Evolutionary conservation across 75 land plant species (phyloP).

Genomic region (Gnetum montanum): DNA sequence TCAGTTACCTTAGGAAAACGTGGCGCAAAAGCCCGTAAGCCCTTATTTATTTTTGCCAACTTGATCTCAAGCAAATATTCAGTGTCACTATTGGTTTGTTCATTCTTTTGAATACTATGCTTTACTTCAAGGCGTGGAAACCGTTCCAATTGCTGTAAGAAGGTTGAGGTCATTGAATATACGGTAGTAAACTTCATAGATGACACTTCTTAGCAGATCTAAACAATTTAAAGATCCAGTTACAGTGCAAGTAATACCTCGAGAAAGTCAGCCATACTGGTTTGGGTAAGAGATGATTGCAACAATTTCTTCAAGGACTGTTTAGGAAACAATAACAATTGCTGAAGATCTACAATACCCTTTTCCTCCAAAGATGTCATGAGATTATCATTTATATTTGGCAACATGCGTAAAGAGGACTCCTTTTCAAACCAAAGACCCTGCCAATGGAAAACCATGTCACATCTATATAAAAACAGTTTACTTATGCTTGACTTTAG

Average conservation of each 20-base stretch:
- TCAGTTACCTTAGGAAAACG: slow-evolving; percentile 74
- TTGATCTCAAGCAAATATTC: slow-evolving; percentile 31
- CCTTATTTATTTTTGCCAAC: slow-evolving; percentile 28
- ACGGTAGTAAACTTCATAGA: no score
- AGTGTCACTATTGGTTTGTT: not conserved
- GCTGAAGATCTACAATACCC: slow-evolving; percentile 39
- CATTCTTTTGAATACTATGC: slow-evolving; percentile 33
- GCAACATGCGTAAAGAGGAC: slow-evolving; percentile 67
- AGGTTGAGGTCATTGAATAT: not conserved
- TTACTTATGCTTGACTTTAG: no score
- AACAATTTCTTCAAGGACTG: slow-evolving; percentile 30
- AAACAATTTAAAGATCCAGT: no score
- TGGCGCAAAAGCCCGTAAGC: slow-evolving; percentile 67
- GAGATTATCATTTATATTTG: slow-evolving; percentile 51
- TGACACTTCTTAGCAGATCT: no score
- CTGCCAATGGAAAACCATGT: slow-evolving; percentile 29
- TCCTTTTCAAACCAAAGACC: slow-evolving; percentile 69
- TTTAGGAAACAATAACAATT: slow-evolving; percentile 40
- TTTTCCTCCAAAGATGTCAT: slow-evolving; percentile 20
- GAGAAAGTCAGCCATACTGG: slow-evolving; percentile 7
- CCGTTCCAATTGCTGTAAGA: slow-evolving; percentile 36
- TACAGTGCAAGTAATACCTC: not conserved
- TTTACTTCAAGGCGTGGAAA: slow-evolving; percentile 58
- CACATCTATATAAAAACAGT: no score
- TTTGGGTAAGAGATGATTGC: slow-evolving; percentile 10